Evolutionary conservation across 1,284 basidiomycete species (phyloP).

Genomic region (Abortiporus biennis): DNA sequence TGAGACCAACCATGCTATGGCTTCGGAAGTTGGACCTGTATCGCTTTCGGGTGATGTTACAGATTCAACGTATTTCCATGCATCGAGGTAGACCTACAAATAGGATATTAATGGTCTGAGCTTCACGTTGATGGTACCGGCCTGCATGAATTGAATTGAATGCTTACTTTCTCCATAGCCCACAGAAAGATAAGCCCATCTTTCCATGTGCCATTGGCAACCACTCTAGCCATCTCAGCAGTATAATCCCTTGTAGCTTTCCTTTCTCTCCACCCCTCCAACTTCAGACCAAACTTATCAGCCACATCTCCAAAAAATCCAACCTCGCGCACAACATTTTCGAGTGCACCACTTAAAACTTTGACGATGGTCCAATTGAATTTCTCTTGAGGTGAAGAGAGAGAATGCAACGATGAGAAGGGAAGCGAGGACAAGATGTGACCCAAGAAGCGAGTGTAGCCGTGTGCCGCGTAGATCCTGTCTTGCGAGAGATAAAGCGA

Average conservation of each 20-base stretch:
- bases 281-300: conserved; percentile 34
- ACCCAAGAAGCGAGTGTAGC: conserved; percentile 58
- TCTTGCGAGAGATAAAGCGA: conserved; percentile 62
- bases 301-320: conserved; percentile 56
- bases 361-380: conserved; percentile 40
- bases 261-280: conserved; percentile 46
- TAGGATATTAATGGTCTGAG: not conserved
- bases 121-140: not conserved
- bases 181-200: conserved; percentile 69
- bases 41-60: conserved; percentile 11
- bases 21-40: conserved; percentile 24
- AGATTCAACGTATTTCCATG: conserved; percentile 52
- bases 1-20: conserved; percentile 44
- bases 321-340: conserved; percentile 55
- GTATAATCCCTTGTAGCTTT: conserved; percentile 63
- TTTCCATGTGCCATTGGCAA: conserved; percentile 40
- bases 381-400: conserved; percentile 28
- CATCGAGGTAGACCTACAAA: conserved; percentile 48
- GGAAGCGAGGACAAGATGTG: conserved; percentile 49
- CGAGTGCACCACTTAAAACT: conserved; percentile 43
- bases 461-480: conserved; percentile 63
- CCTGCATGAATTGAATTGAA: conserved; percentile 2
- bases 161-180: conserved; percentile 68
- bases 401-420: conserved; percentile 30
- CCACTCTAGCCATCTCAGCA: conserved; percentile 59